Evolutionary conservation across 225 moss, liverwort and hornwort species (phyloP).

Genomic region (Thuidium tamariscinum): DNA sequence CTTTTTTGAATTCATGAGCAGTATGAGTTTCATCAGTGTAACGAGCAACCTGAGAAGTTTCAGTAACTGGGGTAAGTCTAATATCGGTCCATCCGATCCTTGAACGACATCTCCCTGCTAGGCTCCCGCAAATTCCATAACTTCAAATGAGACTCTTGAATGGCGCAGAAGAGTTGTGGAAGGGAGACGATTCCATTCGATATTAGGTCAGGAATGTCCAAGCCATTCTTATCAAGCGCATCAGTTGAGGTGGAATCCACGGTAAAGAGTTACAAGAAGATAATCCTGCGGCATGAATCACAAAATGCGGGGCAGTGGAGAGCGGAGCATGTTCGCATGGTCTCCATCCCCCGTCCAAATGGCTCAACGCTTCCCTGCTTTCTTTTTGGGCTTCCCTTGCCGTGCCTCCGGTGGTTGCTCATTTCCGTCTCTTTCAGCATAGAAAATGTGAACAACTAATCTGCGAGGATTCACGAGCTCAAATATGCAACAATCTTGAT

Average conservation of each 20-base stretch:
- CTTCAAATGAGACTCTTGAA: background rate
- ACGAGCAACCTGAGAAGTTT: background rate
- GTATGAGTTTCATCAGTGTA: background rate
- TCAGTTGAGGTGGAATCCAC: background rate
- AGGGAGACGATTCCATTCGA: background rate
- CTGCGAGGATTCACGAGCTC: conserved; percentile 39
- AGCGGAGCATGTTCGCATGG: background rate
- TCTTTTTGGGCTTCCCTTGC: background rate
- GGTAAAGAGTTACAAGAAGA: background rate
- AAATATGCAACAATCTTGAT: conserved; percentile 33
- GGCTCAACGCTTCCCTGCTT: conserved; percentile 4
- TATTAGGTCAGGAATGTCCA: background rate
- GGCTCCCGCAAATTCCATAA: background rate
- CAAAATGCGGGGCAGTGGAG: background rate
- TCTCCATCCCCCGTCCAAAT: background rate
- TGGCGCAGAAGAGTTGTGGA: background rate
- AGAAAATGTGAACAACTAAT: conserved; percentile 27
- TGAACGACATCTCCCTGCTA: background rate
- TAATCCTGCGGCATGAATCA: background rate
- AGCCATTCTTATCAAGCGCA: background rate
- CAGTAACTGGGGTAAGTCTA: background rate
- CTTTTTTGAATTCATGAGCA: background rate
- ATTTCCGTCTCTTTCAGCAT: conserved; percentile 4
- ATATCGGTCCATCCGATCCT: background rate
- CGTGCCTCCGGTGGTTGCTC: background rate